A percentile compares a stretch with the other conserved stretches of the same genome.
Conservation (phyloP, 2,329 filamentous ascomycete genomes). For the Sporothrix curviconia region DNA sequence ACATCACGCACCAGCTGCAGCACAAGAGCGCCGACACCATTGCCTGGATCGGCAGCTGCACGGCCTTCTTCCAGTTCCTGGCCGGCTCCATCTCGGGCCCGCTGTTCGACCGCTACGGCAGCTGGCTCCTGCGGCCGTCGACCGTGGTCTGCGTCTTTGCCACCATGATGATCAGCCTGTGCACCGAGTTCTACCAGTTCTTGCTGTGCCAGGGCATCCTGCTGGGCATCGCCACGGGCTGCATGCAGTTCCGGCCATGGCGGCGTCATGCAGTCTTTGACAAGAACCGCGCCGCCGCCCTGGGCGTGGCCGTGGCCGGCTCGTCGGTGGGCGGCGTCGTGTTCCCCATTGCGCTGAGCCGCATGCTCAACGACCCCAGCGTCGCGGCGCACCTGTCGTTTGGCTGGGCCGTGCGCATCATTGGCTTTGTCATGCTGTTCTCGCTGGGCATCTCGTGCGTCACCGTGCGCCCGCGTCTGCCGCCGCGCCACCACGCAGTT, state of each 20-base stretch:
- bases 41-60: conserved; percentile 37
- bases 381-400: conserved; percentile 20
- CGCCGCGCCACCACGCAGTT: conserved; percentile 27
- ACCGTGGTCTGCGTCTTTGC: conserved; percentile 41
- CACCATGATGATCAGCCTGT: conserved; percentile 37
- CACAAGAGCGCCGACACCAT: conserved; percentile 27
- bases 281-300: conserved; percentile 31
- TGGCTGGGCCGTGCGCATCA: conserved; percentile 32
- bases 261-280: conserved; percentile 33
- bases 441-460: conserved; percentile 31
- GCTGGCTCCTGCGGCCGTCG: conserved; percentile 43
- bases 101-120: conserved; percentile 33
- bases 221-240: conserved; percentile 28
- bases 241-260: conserved; percentile 31
- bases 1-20: conserved; percentile 28
- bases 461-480: conserved; percentile 40
- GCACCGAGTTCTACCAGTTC: conserved; percentile 34
- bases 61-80: conserved; percentile 26
- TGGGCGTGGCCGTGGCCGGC: conserved; percentile 33
- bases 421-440: conserved; percentile 37
- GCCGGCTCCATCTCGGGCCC: conserved; percentile 27
- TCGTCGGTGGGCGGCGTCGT: conserved; percentile 40
- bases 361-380: conserved; percentile 40
- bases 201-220: conserved; percentile 35
- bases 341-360: conserved; percentile 46